Base-by-base conservation (phyloP, 164 flowering plant genomes). In the Magnolia kwangsiensis region DNA sequence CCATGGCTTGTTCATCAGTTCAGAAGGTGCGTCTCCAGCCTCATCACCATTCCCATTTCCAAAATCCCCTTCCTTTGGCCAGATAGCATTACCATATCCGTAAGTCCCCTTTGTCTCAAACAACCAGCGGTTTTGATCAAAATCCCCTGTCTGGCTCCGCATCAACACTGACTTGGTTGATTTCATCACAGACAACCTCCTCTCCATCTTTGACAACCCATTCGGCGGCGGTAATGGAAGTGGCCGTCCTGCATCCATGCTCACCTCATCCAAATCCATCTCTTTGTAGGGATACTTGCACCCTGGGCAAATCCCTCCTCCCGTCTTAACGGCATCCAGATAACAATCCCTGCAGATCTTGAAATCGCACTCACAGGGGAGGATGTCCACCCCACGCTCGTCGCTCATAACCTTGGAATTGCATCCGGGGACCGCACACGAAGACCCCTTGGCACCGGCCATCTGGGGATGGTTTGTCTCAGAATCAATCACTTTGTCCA, bases 1-100 rank as follows among this genome's bases (percentile, higher is more conserved):
- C 97, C 95, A 90, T n/a, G 90, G 97, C 74, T 89, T 93, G 76
- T 20, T 78, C 19, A 72, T 75, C 76, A 79, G 72, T 69, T 84
- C 89, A 0, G 77, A 13, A 9, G 85, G 86, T 37, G 37, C 67
- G 11, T 49, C 71, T 49, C 83, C 86, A 11, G 16, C 61, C 45
- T 37, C 45, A 55, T 16, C 61, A 69, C 29, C 63, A 50, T 20
- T 68, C 13, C 77, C 84, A 73, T 72, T 64, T n/a, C 76, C 86
- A 75, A 72, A 63, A 0, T 67, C 85, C 16, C 80, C 86, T 51
- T 87, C 95, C 71, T 85, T 81, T 0, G 94, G 86, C 90, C 96
- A 89, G 58, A 90, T 82, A 64, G 96, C 97, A 84, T 89, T 93
- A 23, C 96, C 98, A 83, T 86, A 89, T 1, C 98, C 96, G 70